Evolutionary conservation across 2,329 filamentous ascomycete species (phyloP), one percentile per base, ranked within the genome.

Genomic region (Colletotrichum musicola): DNA sequence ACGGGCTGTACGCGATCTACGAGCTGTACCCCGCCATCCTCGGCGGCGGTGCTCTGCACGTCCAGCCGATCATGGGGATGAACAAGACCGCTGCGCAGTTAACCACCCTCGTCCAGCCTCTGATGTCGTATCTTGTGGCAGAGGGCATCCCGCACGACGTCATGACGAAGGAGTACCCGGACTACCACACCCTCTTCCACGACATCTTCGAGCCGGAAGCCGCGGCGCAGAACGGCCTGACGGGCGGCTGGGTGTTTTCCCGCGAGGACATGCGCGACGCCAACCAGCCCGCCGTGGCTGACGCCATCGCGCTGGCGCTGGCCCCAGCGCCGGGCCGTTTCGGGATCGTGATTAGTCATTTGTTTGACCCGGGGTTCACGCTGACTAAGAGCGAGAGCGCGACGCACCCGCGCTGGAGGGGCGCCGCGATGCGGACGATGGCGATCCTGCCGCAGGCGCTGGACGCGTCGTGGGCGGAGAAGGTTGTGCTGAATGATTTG

Each of bases 21-120:
- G 68, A 71, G 10, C 42, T 71, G 4, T 71, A 71, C n/a, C 68
- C 68, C 1, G 50, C 68, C 0, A 30, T 40, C 1, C 47, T 68
- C 6, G 58, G 64, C 2, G 68, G 68, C 2, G 27, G 27, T 9
- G 60, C 68, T 10, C 54, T 71, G 10, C 70, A 71, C 54, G 60
- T 71, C n/a, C 70, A 71, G 22, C 70, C 70, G 10, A 71, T 71
- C 57, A 71, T 71, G 70, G 68, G 70, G 20, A 64, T 71, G 68
- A 70, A 70, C 60, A 71, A 60, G 68, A 71, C 70, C 0, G 68
- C 56, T 5, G 12, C n/a, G 6, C 35, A 71, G n/a, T 59, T 71
- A 0, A 49, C 49, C 14, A 47, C 56, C 7, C 47, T 68, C n/a
- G 44, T 71, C 4, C 51, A 64, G 27, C 70, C 70, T 1, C 53